These are phyloP conservation scores for Achaetomiella virescens DNA, from an alignment of 495 filamentous ascomycete genomes.

Conservation along the genomic window DNA sequence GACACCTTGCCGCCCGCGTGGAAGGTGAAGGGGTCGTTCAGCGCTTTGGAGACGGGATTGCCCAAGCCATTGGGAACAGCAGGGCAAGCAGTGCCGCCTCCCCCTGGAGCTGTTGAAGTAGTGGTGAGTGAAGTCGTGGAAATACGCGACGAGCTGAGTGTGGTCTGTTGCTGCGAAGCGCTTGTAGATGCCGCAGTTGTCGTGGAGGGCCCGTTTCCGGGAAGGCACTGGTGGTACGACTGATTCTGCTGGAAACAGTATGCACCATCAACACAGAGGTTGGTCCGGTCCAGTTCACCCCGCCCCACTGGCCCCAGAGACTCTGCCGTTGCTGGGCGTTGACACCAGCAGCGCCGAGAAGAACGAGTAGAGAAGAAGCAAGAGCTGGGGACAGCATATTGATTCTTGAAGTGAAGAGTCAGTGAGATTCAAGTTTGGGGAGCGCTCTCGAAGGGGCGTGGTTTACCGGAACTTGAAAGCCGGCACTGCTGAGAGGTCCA, in stretches of 20 bases:
- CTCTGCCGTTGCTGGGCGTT: constrained; percentile 15
- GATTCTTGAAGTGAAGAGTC: too few species aligned
- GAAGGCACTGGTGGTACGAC: constrained; percentile 40
- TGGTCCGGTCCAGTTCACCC: constrained; percentile 35
- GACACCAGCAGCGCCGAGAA: constrained; percentile 16
- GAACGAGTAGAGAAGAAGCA: constrained; percentile 19
- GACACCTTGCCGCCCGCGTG: constrained; percentile 40
- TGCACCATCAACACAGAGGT: constrained; percentile 35
- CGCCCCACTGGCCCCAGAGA: constrained; percentile 42
- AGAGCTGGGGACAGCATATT: constrained; percentile 16
- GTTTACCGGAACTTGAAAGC: too few species aligned
- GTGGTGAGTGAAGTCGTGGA: constrained; percentile 2
- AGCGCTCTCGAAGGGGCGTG: too few species aligned
- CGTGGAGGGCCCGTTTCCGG: constrained; percentile 15
- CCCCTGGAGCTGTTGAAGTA: not conserved
- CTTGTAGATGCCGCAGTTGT: constrained; percentile 1
- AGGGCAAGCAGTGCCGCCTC: constrained; percentile 16
- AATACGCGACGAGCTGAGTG: constrained; percentile 1
- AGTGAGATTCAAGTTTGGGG: too few species aligned
- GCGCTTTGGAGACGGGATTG: constrained; percentile 19
- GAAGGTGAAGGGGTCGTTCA: constrained; percentile 49
- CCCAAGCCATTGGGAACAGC: constrained; percentile 12
- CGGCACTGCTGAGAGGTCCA: too few species aligned
- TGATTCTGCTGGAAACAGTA: constrained; percentile 36
- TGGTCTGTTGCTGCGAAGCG: constrained; percentile 4